Evolutionary conservation across 169 alveolate species (phyloP).

Genomic region (Plasmodium gonderi): DNA sequence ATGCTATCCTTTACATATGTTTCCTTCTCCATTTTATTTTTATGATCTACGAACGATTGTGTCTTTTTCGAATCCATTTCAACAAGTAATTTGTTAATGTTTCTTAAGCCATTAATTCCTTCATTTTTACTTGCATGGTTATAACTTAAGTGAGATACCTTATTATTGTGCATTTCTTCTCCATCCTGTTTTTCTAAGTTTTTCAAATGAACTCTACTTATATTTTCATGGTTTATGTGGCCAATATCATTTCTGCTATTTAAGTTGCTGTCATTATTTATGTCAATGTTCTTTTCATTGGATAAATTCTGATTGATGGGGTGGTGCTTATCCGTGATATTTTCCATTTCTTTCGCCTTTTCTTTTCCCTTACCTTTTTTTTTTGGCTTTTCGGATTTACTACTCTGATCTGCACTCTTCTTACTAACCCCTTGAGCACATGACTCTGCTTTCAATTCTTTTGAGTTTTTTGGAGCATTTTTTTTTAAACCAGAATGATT

Average conservation of each 20-base stretch:
- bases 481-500: conserved; percentile 3
- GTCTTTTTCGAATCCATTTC: not conserved
- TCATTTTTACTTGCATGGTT: conserved; percentile 3
- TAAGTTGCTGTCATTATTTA: not conserved
- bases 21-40: not conserved
- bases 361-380: conserved; percentile 17
- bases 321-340: not conserved
- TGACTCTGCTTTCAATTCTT: conserved; percentile 45
- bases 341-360: not conserved
- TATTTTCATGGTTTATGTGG: not conserved
- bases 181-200: not conserved
- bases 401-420: conserved; percentile 1
- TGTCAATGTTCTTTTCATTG: too few relatives aligned
- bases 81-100: not conserved
- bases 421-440: not conserved
- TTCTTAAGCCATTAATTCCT: not conserved
- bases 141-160: conserved; percentile 5
- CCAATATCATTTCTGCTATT: not conserved
- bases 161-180: not conserved
- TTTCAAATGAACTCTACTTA: not conserved
- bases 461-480: conserved; percentile 10
- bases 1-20: not conserved
- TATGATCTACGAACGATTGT: not conserved
- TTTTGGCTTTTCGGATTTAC: conserved; percentile 21
- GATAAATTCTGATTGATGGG: not conserved